Percentiles rank a stretch among this genome's conserved stretches.
Conservation (phyloP, 768 basidiomycete genomes). For the Rickenella mellea region DNA sequence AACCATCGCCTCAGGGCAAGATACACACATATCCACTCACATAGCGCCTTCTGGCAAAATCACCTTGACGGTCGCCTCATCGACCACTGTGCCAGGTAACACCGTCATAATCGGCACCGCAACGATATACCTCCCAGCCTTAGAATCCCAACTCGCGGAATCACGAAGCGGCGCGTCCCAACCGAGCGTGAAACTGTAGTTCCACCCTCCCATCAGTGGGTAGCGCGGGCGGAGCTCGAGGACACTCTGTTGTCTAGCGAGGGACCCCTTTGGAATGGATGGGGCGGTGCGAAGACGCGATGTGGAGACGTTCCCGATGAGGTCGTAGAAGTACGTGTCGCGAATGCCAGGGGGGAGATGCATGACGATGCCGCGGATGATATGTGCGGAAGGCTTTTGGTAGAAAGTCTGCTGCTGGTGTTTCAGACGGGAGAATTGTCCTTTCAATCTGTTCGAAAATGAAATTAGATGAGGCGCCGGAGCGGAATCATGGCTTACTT, state of each 20-base stretch:
- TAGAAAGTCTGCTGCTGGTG: slow-evolving; percentile 73
- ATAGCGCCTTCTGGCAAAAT: slow-evolving; percentile 92
- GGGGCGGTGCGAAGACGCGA: slow-evolving; percentile 71
- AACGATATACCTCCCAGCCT: slow-evolving; percentile 58
- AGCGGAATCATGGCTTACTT: slow-evolving; percentile 42
- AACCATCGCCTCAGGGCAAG: neutral
- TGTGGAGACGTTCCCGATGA: slow-evolving; percentile 94
- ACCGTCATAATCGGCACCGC: slow-evolving; percentile 81
- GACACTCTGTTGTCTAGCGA: slow-evolving; percentile 46
- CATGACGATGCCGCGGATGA: slow-evolving; percentile 64
- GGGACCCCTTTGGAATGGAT: slow-evolving; percentile 47
- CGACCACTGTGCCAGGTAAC: slow-evolving; percentile 70
- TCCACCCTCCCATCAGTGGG: slow-evolving; percentile 95
- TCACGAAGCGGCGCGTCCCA: slow-evolving; percentile 85
- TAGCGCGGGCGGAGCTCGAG: slow-evolving; percentile 86
- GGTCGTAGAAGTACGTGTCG: slow-evolving; percentile 83
- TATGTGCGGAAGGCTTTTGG: slow-evolving; percentile 55
- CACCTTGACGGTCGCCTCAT: slow-evolving; percentile 70
- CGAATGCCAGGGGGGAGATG: slow-evolving; percentile 77
- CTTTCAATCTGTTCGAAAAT: slow-evolving; percentile 60
- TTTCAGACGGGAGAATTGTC: slow-evolving; percentile 88
- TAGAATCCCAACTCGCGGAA: slow-evolving; percentile 54
- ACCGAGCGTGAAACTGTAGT: slow-evolving; percentile 89
- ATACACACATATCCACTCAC: slow-evolving; percentile 42
- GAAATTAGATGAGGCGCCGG: slow-evolving; percentile 4